Evolutionary conservation across 2,329 filamentous ascomycete genomes (phyloP).

Genomic region (Aspergillus intermedius): DNA sequence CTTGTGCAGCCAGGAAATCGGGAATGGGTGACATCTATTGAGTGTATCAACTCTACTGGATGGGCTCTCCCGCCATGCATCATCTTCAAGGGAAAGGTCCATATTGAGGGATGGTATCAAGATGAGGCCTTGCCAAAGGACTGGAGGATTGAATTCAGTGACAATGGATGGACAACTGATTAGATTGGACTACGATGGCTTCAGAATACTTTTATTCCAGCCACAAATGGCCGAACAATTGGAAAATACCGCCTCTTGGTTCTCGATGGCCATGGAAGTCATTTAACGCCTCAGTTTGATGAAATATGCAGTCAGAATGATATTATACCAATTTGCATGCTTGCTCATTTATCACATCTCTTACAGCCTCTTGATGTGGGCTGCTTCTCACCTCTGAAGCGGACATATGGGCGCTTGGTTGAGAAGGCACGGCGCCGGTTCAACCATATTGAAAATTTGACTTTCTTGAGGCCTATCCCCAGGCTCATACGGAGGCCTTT

Average conservation of each 20-base stretch:
- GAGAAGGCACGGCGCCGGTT: background rate
- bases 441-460: background rate
- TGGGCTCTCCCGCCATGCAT: background rate
- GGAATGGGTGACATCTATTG: too few relatives aligned
- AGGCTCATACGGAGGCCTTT: constrained; percentile 1
- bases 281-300: background rate
- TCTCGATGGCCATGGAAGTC: background rate
- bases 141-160: background rate
- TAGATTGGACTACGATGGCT: background rate
- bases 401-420: too few relatives aligned
- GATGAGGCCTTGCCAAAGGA: background rate
- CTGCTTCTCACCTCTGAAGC: too few relatives aligned
- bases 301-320: background rate
- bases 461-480: constrained; percentile 1
- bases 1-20: background rate
- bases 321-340: too few relatives aligned
- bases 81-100: background rate
- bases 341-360: too few relatives aligned
- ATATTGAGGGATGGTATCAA: background rate
- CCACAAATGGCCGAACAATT: background rate
- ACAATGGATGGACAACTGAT: background rate
- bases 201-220: background rate
- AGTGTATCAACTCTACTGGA: background rate
- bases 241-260: background rate
- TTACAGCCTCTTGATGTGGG: too few relatives aligned